Evolutionary conservation across 108 stramenopile genomes (phyloP).

Genomic region (Seminavis robusta): DNA sequence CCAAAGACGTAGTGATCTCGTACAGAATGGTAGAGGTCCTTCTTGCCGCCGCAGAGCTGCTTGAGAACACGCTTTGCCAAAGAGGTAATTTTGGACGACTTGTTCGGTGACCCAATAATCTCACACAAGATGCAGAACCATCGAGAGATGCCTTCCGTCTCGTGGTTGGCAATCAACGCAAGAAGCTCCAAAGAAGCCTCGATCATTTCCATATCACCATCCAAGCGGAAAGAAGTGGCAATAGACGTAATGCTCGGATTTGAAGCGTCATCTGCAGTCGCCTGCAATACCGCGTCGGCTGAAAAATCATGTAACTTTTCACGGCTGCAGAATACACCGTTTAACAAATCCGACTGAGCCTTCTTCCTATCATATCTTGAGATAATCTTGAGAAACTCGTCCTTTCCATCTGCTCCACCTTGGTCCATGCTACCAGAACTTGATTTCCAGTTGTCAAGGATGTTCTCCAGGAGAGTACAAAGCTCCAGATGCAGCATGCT

Average conservation of each 20-base stretch:
- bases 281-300: not conserved
- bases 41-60: slow-evolving; percentile 58
- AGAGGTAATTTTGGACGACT: slow-evolving; percentile 19
- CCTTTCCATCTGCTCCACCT: slow-evolving; percentile 3
- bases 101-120: slow-evolving; percentile 42
- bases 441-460: not conserved
- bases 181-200: slow-evolving; percentile 49
- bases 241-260: too few species aligned
- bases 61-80: slow-evolving; percentile 61
- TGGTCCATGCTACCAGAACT: not conserved
- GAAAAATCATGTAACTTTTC: slow-evolving; percentile 22
- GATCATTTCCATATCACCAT: slow-evolving; percentile 7
- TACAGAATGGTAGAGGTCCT: slow-evolving; percentile 54
- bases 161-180: slow-evolving; percentile 34
- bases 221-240: too few species aligned
- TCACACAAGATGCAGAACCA: slow-evolving; percentile 76
- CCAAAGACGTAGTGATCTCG: slow-evolving; percentile 72
- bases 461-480: slow-evolving; percentile 18
- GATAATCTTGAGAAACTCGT: not conserved
- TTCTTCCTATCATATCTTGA: slow-evolving; percentile 9
- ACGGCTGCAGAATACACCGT: slow-evolving; percentile 35
- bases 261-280: not conserved
- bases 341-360: slow-evolving; percentile 14
- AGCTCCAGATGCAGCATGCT: slow-evolving; percentile 16
- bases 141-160: slow-evolving; percentile 27